Conservation (phyloP, 2,329 filamentous ascomycete species). For the Curvularia verruculosa region DNA sequence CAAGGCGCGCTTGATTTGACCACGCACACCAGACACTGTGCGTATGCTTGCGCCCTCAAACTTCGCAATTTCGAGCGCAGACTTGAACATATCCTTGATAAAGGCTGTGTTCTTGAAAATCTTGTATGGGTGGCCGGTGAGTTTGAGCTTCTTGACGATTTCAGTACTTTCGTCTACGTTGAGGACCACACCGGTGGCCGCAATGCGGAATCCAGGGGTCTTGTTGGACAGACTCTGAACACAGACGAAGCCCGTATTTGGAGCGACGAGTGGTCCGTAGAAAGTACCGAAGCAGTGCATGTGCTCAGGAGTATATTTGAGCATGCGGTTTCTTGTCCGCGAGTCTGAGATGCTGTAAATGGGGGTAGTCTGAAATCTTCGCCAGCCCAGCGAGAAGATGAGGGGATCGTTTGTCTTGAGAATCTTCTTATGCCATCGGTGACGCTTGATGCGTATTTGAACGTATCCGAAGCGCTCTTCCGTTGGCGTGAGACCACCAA, state of each 20-base stretch:
- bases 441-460: slow-evolving; percentile 94
- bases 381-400: slow-evolving; percentile 96
- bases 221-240: slow-evolving; percentile 86
- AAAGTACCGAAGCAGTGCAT: slow-evolving; percentile 99
- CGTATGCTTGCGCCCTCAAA: slow-evolving; percentile 96
- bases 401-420: slow-evolving; percentile 97
- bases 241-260: slow-evolving; percentile 93
- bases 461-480: slow-evolving; percentile 96
- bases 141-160: slow-evolving; percentile 99
- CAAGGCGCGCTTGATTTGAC: slow-evolving; percentile 95
- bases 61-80: slow-evolving; percentile 91
- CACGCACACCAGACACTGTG: slow-evolving; percentile 92
- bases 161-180: slow-evolving; percentile 95
- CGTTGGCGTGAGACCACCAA: slow-evolving; percentile 90
- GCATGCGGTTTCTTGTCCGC: slow-evolving; percentile 91
- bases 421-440: slow-evolving; percentile 99
- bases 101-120: slow-evolving; percentile 99
- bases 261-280: slow-evolving; percentile 91
- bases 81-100: slow-evolving; percentile 98
- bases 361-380: slow-evolving; percentile 89
- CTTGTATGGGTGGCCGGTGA: slow-evolving; percentile 92
- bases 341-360: slow-evolving; percentile 96
- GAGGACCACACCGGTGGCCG: slow-evolving; percentile 90
- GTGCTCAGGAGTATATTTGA: slow-evolving; percentile 98
- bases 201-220: slow-evolving; percentile 89